Evolutionary conservation across 306 rosid genomes (phyloP).

Genomic region (Datisca glomerata): DNA sequence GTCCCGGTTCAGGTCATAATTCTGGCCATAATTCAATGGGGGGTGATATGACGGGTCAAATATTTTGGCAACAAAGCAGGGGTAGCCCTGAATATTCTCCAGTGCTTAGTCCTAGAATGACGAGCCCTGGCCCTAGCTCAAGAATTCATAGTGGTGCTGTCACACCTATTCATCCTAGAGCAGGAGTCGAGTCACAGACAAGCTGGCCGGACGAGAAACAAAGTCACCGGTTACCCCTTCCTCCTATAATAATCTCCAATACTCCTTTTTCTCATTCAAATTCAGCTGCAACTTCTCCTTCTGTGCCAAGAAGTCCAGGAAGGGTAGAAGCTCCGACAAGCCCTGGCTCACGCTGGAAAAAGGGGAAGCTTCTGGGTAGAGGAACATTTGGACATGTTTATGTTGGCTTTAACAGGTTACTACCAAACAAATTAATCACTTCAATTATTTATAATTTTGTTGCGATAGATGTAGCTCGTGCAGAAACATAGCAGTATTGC

Average conservation of each 20-base stretch:
- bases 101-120: constrained; percentile 63
- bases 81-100: constrained; percentile 81
- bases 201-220: constrained; percentile 65
- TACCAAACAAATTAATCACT: constrained; percentile 5
- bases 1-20: constrained; percentile 95
- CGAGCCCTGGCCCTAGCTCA: constrained; percentile 54
- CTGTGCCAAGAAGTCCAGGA: constrained; percentile 91
- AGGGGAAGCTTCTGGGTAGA: constrained; percentile 82
- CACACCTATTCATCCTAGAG: constrained; percentile 89
- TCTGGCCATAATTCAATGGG: constrained; percentile 97
- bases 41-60: constrained; percentile 75
- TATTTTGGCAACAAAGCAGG: constrained; percentile 43
- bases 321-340: constrained; percentile 71
- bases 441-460: neutral
- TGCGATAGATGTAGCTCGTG: too few relatives aligned
- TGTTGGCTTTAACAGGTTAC: constrained; percentile 86
- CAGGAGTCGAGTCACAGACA: constrained; percentile 65
- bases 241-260: constrained; percentile 53
- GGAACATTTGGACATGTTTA: constrained; percentile 96
- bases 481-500: neutral
- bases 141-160: constrained; percentile 94
- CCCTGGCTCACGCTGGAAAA: constrained; percentile 87
- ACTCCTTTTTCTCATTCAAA: constrained; percentile 74
- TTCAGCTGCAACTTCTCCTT: constrained; percentile 86
- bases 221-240: constrained; percentile 91